Base-by-base conservation (phyloP, 331 rosid species). In the Malus hybrid region DNA sequence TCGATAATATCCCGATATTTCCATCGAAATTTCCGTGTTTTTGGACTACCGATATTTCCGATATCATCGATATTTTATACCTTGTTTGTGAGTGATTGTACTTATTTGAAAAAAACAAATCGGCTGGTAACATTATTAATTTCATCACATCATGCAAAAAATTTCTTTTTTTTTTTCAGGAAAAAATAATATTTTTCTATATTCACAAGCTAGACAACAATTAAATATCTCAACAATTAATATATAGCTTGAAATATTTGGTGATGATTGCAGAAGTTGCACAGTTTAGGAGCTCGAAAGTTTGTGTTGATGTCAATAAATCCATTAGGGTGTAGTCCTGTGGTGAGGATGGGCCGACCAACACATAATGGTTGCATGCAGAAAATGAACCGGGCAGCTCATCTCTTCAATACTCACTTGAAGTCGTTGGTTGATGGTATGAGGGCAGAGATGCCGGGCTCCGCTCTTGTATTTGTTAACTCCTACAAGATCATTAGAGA, bases 251-350 rank as follows among this genome's bases (percentile, higher is more conserved):
- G 46, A 39, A 39, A 39, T 39, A 39, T 39, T 56, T 56, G 62
- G 27, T 56, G 62, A 56, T 56, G 27, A 56, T 18, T 65, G 70
- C 83, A 86, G 90, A 83, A 81, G 64, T 55, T 86, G 76, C 76
- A 83, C 71, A 59, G 77, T 8, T 75, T 86, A 76, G 87, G 86
- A 74, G 87, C 80, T 22, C 46, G 86, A 12, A 83, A 72, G 67
- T 78, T 86, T 67, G 84, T 81, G 69, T 7, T 81, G 34, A 81
- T 83, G 72, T 81, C 82, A 34, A 42, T 81, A 74, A 83, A 86
- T 48, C 87, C 90, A 81, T 27, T 86, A 2, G 87, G 90, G 79
- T 86, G 86, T 65, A 81, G 79, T 78, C 90, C 90, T 18, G 33
- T 79, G 79, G 82, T 67, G 28, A 76, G 29, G 70, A 54, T 34